phyloP scores from a whole-genome alignment of 2,329 filamentous ascomycete species.

The Aspergillus tubingensis region DNA sequence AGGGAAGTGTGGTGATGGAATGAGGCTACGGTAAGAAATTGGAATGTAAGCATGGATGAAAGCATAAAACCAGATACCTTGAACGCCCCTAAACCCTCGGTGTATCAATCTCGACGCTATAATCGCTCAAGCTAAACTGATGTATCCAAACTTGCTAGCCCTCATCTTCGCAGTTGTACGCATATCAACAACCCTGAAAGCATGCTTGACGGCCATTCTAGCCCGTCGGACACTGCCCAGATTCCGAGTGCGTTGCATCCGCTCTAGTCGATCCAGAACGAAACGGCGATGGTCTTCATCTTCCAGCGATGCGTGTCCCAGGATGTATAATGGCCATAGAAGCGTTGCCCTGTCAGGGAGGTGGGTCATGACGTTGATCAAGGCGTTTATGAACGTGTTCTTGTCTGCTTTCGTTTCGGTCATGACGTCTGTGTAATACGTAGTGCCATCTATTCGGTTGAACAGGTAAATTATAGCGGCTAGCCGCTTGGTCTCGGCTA shows the following conservation, averaged over 20 bases:
- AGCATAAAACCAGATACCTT: no score
- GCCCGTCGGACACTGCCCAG: slow-evolving; percentile 31
- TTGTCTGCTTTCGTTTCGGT: slow-evolving; percentile 14
- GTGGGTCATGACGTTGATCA: slow-evolving; percentile 24
- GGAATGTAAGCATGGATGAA: no score
- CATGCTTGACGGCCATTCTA: slow-evolving; percentile 23
- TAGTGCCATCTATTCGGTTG: slow-evolving; percentile 9
- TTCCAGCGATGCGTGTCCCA: slow-evolving; percentile 28
- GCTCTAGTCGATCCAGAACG: slow-evolving; percentile 29
- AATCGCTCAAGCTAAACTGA: not conserved
- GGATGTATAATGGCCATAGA: slow-evolving; percentile 27
- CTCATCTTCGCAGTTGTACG: not conserved
- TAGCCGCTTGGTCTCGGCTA: slow-evolving; percentile 33
- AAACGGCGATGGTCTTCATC: slow-evolving; percentile 31
- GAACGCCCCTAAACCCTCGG: no score
- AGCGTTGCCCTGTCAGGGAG: slow-evolving; percentile 25
- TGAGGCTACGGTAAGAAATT: no score
- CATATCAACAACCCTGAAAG: slow-evolving; percentile 13
- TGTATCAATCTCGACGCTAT: no score
- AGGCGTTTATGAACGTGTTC: slow-evolving; percentile 17
- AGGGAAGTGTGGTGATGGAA: not conserved
- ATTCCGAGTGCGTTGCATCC: slow-evolving; percentile 28
- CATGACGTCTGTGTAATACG: not conserved
- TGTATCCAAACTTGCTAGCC: not conserved
- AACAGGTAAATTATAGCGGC: slow-evolving; percentile 33